Evolutionary conservation across 192 early-diverging fungal genomes (phyloP).

Genomic region (Entomortierella lignicola): DNA sequence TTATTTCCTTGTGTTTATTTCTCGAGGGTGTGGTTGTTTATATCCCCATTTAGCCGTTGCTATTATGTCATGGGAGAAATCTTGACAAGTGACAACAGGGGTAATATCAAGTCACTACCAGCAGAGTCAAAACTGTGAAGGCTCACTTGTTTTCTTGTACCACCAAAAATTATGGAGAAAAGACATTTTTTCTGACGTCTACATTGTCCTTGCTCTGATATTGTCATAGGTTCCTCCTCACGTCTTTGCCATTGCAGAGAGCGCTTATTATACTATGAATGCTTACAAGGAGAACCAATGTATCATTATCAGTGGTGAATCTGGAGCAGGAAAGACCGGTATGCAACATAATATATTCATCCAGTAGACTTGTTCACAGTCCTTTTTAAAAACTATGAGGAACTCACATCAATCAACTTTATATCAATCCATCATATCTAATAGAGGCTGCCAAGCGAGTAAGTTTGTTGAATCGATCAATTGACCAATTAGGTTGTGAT

Average conservation of each 20-base stretch:
- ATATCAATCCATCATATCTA: not conserved
- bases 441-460: slow-evolving; percentile 85
- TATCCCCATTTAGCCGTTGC: not conserved
- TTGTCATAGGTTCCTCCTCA: slow-evolving; percentile 86
- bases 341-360: not conserved
- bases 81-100: not conserved
- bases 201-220: not conserved
- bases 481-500: too few species aligned
- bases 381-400: too few species aligned
- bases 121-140: not conserved
- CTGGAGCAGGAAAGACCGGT: slow-evolving; percentile 90
- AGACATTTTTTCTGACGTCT: not conserved
- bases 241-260: slow-evolving; percentile 96
- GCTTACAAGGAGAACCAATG: slow-evolving; percentile 99
- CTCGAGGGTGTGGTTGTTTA: not conserved
- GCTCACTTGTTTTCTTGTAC: slow-evolving; percentile 1
- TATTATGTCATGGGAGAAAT: not conserved
- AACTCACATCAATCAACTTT: too few species aligned
- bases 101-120: not conserved
- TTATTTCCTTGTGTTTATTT: not conserved
- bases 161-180: slow-evolving; percentile 3
- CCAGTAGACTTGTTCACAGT: too few species aligned
- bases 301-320: slow-evolving; percentile 98
- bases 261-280: slow-evolving; percentile 92
- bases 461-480: slow-evolving; percentile 2